Evolutionary conservation across 371 early-diverging fungal genomes (phyloP).

Genomic region (Mortierella sp.): DNA sequence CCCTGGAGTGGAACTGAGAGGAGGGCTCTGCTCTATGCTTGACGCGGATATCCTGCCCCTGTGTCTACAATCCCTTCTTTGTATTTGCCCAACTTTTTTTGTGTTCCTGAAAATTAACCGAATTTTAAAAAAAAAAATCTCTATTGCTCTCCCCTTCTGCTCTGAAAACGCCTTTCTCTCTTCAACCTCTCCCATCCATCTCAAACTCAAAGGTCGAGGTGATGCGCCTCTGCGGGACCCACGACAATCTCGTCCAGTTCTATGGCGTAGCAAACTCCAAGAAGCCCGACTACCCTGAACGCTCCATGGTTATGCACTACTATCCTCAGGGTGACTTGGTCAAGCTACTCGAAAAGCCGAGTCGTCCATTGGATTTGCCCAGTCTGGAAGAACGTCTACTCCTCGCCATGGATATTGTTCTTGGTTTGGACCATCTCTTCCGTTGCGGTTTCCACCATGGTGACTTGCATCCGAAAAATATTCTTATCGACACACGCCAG

Average conservation of each 20-base stretch:
- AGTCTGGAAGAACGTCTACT: slow-evolving; percentile 1
- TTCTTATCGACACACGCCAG: slow-evolving; percentile 11
- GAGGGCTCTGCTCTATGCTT: too few species aligned
- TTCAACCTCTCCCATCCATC: background rate
- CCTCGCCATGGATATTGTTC: slow-evolving; percentile 20
- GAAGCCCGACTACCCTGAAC: slow-evolving; percentile 6
- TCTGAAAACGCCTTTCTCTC: background rate
- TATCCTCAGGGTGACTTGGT: slow-evolving; percentile 20
- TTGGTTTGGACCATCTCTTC: slow-evolving; percentile 13
- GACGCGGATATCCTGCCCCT: too few species aligned
- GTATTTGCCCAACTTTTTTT: too few species aligned
- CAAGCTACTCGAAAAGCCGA: slow-evolving; percentile 3
- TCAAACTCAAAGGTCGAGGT: slow-evolving; percentile 21
- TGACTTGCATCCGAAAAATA: slow-evolving; percentile 25
- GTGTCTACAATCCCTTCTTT: too few species aligned
- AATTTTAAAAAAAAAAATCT: too few species aligned
- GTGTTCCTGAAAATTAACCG: too few species aligned
- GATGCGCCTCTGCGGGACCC: slow-evolving; percentile 17
- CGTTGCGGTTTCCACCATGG: slow-evolving; percentile 24
- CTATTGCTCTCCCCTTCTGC: background rate
- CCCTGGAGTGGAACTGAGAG: too few species aligned
- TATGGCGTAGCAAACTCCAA: slow-evolving; percentile 16
- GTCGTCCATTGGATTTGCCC: background rate
- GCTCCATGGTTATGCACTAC: slow-evolving; percentile 23
- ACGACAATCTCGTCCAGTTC: slow-evolving; percentile 24